Percentiles rank a stretch among this genome's conserved stretches.
phyloP scores from a whole-genome alignment of 208 protist species.

The Leptomonas seymouri region DNA sequence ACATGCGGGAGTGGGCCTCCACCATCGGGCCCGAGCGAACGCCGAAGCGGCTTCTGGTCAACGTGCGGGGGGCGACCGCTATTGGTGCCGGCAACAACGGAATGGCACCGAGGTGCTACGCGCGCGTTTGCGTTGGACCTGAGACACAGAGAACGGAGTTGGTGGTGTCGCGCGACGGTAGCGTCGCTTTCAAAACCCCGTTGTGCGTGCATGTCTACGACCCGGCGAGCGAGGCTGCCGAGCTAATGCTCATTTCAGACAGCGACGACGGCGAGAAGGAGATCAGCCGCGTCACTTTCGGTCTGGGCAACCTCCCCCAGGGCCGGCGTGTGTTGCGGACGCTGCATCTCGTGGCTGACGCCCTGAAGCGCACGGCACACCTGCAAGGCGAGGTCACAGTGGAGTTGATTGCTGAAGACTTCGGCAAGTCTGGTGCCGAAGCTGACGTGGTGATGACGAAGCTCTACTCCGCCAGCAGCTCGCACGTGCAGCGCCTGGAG shows the following conservation, averaged over 20 bases:
- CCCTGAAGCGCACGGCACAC: conserved; percentile 41
- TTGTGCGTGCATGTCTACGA: conserved; percentile 50
- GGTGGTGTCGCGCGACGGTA: conserved; percentile 27
- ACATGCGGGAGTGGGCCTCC: conserved; percentile 58
- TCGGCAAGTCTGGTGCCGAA: conserved; percentile 33
- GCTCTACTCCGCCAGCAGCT: conserved; percentile 13
- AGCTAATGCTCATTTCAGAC: conserved; percentile 60
- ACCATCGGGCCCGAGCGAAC: conserved; percentile 64
- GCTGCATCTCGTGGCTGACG: conserved; percentile 56
- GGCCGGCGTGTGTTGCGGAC: conserved; percentile 26
- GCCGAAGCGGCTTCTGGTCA: conserved; percentile 37
- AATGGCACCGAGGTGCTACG: conserved; percentile 31
- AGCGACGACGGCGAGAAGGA: conserved; percentile 50
- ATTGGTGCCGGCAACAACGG: conserved; percentile 26
- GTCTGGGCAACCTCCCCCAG: conserved; percentile 40
- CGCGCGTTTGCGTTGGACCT: conserved; percentile 52
- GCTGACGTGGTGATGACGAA: conserved; percentile 11
- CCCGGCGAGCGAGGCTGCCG: conserved; percentile 43
- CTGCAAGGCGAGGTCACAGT: conserved; percentile 51
- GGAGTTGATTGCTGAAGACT: conserved; percentile 57
- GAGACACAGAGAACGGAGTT: conserved; percentile 40
- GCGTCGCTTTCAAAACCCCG: conserved; percentile 43
- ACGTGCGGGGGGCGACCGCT: conserved; percentile 30
- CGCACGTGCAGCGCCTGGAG: conserved; percentile 28
- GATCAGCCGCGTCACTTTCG: conserved; percentile 58